Conservation (phyloP, 163 green algal genomes). For the Volvox carteri region DNA sequence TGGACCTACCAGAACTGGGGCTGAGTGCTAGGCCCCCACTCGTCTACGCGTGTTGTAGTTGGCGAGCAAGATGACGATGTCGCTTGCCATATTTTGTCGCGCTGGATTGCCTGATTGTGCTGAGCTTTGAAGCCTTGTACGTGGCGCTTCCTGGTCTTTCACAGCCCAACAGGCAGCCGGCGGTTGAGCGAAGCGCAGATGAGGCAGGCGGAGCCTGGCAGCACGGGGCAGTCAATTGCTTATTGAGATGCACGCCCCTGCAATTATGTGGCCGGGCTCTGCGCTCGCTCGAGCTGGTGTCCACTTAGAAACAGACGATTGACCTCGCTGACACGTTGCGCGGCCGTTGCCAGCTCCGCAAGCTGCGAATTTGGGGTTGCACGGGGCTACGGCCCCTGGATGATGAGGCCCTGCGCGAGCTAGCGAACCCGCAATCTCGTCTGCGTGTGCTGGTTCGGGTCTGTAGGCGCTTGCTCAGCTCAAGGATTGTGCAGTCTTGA, state of each 20-base stretch:
- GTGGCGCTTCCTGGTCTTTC: background rate
- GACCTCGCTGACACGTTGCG: too few species aligned
- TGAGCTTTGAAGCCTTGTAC: background rate
- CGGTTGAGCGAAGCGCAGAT: background rate
- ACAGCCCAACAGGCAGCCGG: background rate
- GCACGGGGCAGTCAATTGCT: background rate
- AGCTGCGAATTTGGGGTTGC: conserved; percentile 31
- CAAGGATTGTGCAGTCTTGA: background rate
- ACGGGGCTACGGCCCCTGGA: background rate
- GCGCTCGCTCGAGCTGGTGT: background rate
- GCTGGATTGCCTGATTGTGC: background rate
- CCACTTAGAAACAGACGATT: background rate
- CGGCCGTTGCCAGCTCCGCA: background rate
- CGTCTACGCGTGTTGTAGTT: background rate
- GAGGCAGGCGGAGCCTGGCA: background rate
- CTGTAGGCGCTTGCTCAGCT: background rate
- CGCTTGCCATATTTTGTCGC: background rate
- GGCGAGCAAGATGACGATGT: background rate
- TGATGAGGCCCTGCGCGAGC: background rate
- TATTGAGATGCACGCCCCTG: background rate
- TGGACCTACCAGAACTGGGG: too few species aligned
- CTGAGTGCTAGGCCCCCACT: too few species aligned
- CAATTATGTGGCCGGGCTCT: background rate
- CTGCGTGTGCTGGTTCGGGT: background rate
- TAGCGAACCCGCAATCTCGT: background rate